These are phyloP conservation scores for Nothophoma quercina DNA, from an alignment of 2,329 filamentous ascomycete species.

Conservation along the genomic window DNA sequence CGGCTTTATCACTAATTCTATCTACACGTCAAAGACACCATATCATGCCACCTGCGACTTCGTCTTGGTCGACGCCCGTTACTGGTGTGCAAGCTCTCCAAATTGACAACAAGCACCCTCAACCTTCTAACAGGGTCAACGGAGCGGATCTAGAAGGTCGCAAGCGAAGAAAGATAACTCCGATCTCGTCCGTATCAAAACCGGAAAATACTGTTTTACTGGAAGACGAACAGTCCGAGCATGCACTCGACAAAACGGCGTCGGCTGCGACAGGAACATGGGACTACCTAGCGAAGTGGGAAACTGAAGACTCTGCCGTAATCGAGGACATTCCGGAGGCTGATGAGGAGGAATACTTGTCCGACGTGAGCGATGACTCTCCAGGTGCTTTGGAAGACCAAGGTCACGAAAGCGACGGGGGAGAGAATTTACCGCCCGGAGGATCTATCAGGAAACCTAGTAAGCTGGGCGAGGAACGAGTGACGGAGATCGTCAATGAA, in stretches of 20 bases:
- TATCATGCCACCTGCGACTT: not conserved
- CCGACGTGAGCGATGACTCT: slow-evolving; percentile 17
- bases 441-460: not conserved
- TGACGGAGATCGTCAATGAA: slow-evolving; percentile 38
- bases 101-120: not conserved
- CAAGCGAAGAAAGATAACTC: slow-evolving; percentile 6
- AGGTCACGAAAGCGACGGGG: not conserved
- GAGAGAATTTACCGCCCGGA: not conserved
- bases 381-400: slow-evolving; percentile 4
- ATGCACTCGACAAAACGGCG: not conserved
- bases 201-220: not conserved
- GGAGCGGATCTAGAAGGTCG: not conserved
- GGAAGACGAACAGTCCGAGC: not conserved
- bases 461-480: slow-evolving; percentile 23
- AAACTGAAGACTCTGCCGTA: not conserved
- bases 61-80: not conserved
- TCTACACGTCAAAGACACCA: no score
- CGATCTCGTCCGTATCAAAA: not conserved
- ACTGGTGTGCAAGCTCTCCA: not conserved
- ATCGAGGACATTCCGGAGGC: slow-evolving; percentile 8
- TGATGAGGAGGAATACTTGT: slow-evolving; percentile 17
- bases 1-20: no score
- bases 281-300: slow-evolving; percentile 8
- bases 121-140: no score
- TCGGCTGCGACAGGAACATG: not conserved